These are phyloP conservation scores for Rhododendron vialii DNA, from an alignment of 148 eudicot genomes.

Conservation along the genomic window DNA sequence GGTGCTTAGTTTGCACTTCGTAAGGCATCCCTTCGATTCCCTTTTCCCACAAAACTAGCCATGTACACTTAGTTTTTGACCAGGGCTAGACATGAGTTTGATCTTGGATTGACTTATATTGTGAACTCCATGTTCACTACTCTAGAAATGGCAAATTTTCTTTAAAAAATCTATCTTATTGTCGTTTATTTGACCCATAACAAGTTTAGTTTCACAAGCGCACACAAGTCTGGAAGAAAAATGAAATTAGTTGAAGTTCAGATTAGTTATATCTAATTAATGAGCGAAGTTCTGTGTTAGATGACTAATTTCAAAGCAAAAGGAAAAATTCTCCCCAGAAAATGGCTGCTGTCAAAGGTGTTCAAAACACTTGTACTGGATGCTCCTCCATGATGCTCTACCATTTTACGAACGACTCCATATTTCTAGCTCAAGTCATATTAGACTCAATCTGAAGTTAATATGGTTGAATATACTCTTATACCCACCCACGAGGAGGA, in stretches of 20 bases:
- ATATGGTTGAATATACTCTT: neutral
- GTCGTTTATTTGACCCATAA: neutral
- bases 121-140: neutral
- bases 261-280: no score
- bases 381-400: neutral
- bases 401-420: neutral
- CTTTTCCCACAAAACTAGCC: neutral
- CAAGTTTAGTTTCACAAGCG: neutral
- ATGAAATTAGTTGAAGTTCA: neutral
- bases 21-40: neutral
- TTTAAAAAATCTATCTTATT: neutral
- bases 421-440: no score
- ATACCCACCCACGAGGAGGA: neutral
- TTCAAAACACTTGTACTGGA: neutral
- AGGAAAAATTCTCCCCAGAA: neutral
- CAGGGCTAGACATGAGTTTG: neutral
- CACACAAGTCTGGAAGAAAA: neutral
- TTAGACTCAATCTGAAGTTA: neutral
- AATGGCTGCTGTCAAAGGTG: neutral
- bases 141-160: neutral
- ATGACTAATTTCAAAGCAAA: neutral
- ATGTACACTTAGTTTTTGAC: neutral
- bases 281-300: neutral
- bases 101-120: neutral
- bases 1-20: neutral